Percentiles rank a stretch among this genome's conserved stretches.
Conservation (phyloP, 306 rosid genomes). For the Phaseolus lunatus region DNA sequence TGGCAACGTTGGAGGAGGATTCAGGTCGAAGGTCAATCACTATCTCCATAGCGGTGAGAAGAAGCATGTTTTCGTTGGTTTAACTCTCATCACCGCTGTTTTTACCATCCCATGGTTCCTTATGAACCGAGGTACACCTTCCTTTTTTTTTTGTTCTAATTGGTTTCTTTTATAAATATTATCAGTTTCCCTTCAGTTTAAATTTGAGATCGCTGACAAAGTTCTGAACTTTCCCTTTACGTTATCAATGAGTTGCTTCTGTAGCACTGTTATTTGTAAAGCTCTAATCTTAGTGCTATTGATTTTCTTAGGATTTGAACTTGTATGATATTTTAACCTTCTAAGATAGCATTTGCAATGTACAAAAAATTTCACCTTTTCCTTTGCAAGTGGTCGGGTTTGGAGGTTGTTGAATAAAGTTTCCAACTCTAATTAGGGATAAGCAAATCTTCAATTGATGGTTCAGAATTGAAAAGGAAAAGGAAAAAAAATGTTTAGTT, state of each 20-base stretch:
- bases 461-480: conserved; percentile 17
- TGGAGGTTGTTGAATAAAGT: neutral
- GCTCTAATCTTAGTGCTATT: neutral
- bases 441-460: neutral
- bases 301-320: neutral
- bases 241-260: neutral
- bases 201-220: conserved; percentile 13
- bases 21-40: conserved; percentile 70
- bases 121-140: conserved; percentile 67
- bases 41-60: conserved; percentile 84
- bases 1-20: conserved; percentile 50
- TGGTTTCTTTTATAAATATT: neutral
- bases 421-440: neutral
- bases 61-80: conserved; percentile 79
- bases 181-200: neutral
- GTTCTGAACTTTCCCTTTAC: neutral
- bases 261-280: neutral
- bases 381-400: neutral
- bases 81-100: conserved; percentile 67
- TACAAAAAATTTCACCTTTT: neutral
- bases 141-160: neutral
- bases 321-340: neutral
- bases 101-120: conserved; percentile 79
- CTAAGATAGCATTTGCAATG: neutral
- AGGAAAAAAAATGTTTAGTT: neutral